A percentile compares a stretch with the other conserved stretches of the same genome.
phyloP scores from a whole-genome alignment of 140 eudicot species.

The Stevia rebaudiana region DNA sequence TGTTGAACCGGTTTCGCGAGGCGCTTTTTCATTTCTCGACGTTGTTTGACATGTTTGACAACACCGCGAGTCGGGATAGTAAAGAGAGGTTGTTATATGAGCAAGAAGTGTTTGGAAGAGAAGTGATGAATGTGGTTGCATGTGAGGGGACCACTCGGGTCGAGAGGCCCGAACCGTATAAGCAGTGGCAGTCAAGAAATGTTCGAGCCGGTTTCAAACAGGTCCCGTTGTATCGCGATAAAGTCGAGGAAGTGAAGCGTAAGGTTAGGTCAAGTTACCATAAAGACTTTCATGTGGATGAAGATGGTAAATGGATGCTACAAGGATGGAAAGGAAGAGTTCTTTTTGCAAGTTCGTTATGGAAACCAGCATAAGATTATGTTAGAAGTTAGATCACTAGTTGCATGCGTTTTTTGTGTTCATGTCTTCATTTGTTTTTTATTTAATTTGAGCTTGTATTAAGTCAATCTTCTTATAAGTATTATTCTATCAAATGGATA shows the following conservation, averaged over 20 bases:
- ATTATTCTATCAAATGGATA: not conserved
- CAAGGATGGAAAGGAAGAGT: constrained; percentile 86
- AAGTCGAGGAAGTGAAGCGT: constrained; percentile 35
- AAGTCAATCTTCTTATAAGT: not conserved
- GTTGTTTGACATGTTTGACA: constrained; percentile 54
- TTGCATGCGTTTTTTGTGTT: constrained; percentile 12
- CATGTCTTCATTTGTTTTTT: constrained; percentile 16
- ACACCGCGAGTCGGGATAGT: constrained; percentile 34
- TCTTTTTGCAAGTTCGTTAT: constrained; percentile 37
- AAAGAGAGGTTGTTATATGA: constrained; percentile 43
- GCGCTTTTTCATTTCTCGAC: constrained; percentile 60
- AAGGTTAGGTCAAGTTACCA: constrained; percentile 45
- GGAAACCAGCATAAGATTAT: constrained; percentile 46
- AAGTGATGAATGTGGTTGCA: constrained; percentile 61
- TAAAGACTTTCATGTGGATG: constrained; percentile 65
- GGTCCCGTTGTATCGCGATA: constrained; percentile 38
- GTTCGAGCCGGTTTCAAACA: constrained; percentile 52
- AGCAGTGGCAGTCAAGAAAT: constrained; percentile 55
- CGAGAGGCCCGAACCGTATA: constrained; percentile 63
- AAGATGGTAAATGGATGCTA: constrained; percentile 69
- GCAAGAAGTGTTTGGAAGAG: constrained; percentile 48
- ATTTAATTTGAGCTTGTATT: constrained; percentile 4
- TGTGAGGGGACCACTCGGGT: constrained; percentile 62
- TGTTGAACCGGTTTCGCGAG: constrained; percentile 58
- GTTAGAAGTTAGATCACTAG: constrained; percentile 9